Percentiles rank a stretch among this genome's conserved stretches.
phyloP scores from a whole-genome alignment of 768 basidiomycete genomes.

The Pholiota molesta region DNA sequence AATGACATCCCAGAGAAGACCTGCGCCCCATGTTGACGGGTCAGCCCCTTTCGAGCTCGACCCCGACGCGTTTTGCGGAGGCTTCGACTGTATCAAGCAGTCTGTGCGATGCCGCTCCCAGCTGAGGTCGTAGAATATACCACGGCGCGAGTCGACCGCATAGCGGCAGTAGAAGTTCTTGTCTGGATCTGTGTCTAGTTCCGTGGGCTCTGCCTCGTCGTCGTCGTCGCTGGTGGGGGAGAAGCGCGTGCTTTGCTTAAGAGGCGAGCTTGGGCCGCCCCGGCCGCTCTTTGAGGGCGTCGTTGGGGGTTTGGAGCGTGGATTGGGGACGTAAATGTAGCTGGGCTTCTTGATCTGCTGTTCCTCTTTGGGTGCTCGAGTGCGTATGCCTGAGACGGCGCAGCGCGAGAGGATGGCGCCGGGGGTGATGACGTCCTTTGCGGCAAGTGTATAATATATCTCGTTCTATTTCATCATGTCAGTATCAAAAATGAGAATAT shows the following conservation, averaged over 20 bases:
- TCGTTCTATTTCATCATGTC: conserved; percentile 58
- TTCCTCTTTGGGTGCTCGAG: conserved; percentile 9
- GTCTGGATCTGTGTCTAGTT: conserved; percentile 20
- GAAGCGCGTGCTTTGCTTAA: conserved; percentile 25
- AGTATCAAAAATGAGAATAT: neutral
- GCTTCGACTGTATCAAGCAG: conserved; percentile 34
- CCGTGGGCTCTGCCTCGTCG: conserved; percentile 22
- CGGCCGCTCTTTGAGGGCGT: conserved; percentile 22
- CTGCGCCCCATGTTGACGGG: conserved; percentile 35
- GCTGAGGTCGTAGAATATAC: conserved; percentile 62
- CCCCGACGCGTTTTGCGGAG: conserved; percentile 29
- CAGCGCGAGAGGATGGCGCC: conserved; percentile 56
- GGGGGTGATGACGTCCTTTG: conserved; percentile 51
- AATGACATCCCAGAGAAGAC: conserved; percentile 51
- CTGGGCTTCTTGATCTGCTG: neutral
- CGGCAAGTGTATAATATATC: conserved; percentile 65
- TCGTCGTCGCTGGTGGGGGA: conserved; percentile 15
- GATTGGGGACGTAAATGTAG: neutral
- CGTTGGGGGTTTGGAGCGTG: conserved; percentile 9
- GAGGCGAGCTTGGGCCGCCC: conserved; percentile 16
- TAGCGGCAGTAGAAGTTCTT: conserved; percentile 55
- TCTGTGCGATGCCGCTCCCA: conserved; percentile 54
- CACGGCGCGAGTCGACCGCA: conserved; percentile 60
- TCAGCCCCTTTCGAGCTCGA: conserved; percentile 23
- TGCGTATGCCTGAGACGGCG: conserved; percentile 39